A percentile compares a stretch with the other conserved stretches of the same genome.
Evolutionary conservation across 345 rosid genomes (phyloP).

Genomic region (Aquilaria malaccensis): DNA sequence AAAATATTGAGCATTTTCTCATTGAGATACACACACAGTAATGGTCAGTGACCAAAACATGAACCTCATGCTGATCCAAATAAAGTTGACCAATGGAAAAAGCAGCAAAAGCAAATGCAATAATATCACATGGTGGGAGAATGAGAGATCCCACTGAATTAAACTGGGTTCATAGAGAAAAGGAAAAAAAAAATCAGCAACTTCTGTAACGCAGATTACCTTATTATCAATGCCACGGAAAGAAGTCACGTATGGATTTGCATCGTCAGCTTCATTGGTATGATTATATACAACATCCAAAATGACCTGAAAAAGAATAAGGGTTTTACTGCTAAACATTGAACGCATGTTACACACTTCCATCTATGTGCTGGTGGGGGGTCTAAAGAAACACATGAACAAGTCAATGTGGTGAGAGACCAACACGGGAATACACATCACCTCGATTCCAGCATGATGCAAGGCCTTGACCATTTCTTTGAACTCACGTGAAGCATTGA

Average conservation of each 20-base stretch:
- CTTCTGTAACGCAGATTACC: constrained; percentile 25
- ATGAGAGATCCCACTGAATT: too few relatives aligned
- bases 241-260: constrained; percentile 75
- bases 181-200: background rate
- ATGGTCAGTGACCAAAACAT: too few relatives aligned
- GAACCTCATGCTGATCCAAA: too few relatives aligned
- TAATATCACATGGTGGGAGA: too few relatives aligned
- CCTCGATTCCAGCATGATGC: constrained; percentile 92
- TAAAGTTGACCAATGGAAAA: too few relatives aligned
- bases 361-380: background rate
- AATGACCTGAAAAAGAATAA: constrained; percentile 50
- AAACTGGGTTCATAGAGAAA: too few relatives aligned
- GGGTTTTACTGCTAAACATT: constrained; percentile 8
- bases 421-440: constrained; percentile 16
- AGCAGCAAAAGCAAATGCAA: too few relatives aligned
- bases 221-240: constrained; percentile 96
- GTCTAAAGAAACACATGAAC: background rate
- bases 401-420: background rate
- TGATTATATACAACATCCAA: constrained; percentile 97
- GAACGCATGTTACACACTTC: constrained; percentile 11
- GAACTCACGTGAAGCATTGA: constrained; percentile 72
- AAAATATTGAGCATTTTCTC: too few relatives aligned
- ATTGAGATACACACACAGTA: too few relatives aligned
- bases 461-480: constrained; percentile 96
- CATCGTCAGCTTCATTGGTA: constrained; percentile 89